Percentiles rank a stretch among this genome's conserved stretches.
These are phyloP conservation scores for Candida tammaniensis DNA, from an alignment of 805 yeast species.

Conservation along the genomic window DNA sequence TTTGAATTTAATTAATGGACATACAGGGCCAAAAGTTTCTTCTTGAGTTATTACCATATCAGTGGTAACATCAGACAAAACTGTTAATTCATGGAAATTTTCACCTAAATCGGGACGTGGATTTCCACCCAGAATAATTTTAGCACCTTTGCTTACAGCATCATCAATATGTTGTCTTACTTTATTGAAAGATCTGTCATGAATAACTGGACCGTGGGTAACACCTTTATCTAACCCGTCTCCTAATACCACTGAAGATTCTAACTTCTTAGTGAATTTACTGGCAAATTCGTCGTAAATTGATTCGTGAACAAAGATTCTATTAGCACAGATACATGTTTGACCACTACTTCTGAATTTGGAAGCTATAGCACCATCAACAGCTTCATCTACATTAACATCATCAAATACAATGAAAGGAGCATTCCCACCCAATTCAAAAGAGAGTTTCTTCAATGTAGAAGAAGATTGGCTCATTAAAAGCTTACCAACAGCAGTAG, in stretches of 20 bases:
- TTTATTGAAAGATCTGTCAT: slow-evolving; percentile 57
- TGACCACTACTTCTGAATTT: slow-evolving; percentile 65
- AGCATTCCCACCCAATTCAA: slow-evolving; percentile 70
- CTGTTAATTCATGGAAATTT: slow-evolving; percentile 65
- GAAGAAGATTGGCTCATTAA: slow-evolving; percentile 56
- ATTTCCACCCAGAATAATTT: slow-evolving; percentile 59
- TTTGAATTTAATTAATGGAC: slow-evolving; percentile 63
- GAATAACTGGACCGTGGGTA: slow-evolving; percentile 78
- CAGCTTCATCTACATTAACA: slow-evolving; percentile 56
- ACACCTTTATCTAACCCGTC: slow-evolving; percentile 55
- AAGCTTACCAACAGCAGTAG: slow-evolving; percentile 59
- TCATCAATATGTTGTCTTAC: slow-evolving; percentile 63
- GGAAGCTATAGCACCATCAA: slow-evolving; percentile 48
- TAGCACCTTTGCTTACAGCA: slow-evolving; percentile 66
- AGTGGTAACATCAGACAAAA: slow-evolving; percentile 56
- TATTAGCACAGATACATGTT: slow-evolving; percentile 64
- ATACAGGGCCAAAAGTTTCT: slow-evolving; percentile 82
- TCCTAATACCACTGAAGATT: slow-evolving; percentile 50
- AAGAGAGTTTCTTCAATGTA: slow-evolving; percentile 57
- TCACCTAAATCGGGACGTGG: slow-evolving; percentile 55
- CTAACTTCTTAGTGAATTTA: slow-evolving; percentile 36
- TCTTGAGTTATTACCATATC: slow-evolving; percentile 59
- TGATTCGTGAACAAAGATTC: slow-evolving; percentile 53
- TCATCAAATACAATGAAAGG: slow-evolving; percentile 62
- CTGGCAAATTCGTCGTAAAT: slow-evolving; percentile 48